A percentile compares a stretch with the other conserved stretches of the same genome.
Evolutionary conservation across 352 stramenopile genomes (phyloP).

Genomic region (Pythium dissimile): DNA sequence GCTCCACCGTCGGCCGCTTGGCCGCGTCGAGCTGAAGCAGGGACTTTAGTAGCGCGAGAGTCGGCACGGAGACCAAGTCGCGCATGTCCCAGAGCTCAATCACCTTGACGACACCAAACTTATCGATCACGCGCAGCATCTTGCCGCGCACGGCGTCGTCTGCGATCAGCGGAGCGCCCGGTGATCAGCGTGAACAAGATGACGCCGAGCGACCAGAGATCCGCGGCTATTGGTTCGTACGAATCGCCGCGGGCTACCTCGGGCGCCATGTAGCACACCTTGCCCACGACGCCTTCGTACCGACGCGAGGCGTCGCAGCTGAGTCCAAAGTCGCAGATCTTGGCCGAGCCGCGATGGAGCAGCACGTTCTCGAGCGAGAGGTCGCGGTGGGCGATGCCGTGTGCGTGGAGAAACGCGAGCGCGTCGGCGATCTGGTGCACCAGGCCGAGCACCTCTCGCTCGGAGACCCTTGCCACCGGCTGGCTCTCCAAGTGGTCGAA

Average conservation of each 20-base stretch:
- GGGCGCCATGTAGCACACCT: constrained; percentile 75
- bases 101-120: constrained; percentile 50
- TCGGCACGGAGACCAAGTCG: constrained; percentile 16
- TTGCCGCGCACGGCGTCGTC: constrained; percentile 28
- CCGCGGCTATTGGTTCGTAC: constrained; percentile 44
- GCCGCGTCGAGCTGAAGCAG: constrained; percentile 50
- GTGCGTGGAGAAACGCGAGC: constrained; percentile 42
- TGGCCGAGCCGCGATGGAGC: constrained; percentile 32
- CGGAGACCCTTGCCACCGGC: constrained; percentile 24
- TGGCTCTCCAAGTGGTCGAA: constrained; percentile 42
- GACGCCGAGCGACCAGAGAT: constrained; percentile 70
- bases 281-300: constrained; percentile 47
- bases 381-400: constrained; percentile 52
- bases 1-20: constrained; percentile 30
- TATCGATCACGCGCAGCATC: constrained; percentile 40
- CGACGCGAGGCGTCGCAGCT: constrained; percentile 35
- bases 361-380: constrained; percentile 63
- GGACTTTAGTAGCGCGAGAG: constrained; percentile 38
- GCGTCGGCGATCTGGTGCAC: constrained; percentile 40
- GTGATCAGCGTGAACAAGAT: constrained; percentile 72
- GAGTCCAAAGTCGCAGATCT: constrained; percentile 65
- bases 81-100: constrained; percentile 53
- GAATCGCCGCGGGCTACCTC: constrained; percentile 36
- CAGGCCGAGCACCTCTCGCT: constrained; percentile 34
- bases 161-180: constrained; percentile 47